phyloP scores from a whole-genome alignment of 306 rosid species.

The cucumber (Cucumis sativus) region Cucumber_9930_V3 NC_026658.2:19328501-19329000 shows the following conservation, averaged over 20 bases:
- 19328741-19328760: background rate
- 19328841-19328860: no score
- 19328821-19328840: no score
- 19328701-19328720: background rate
- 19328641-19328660: background rate
- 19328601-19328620: background rate
- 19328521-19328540: background rate
- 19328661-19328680: background rate
- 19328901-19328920: no score
- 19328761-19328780: background rate
- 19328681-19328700: background rate
- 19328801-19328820: no score
- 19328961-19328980: background rate
- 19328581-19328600: background rate
- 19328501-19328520: background rate
- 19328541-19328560: background rate
- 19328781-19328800: background rate
- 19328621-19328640: background rate
- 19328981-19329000: background rate
- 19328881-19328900: no score
- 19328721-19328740: background rate
- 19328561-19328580: background rate
- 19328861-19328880: no score
- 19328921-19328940: no score
- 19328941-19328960: no score